These are phyloP conservation scores for Lindgomyces ingoldianus DNA, from an alignment of 495 filamentous ascomycete genomes.

Conservation along the genomic window DNA sequence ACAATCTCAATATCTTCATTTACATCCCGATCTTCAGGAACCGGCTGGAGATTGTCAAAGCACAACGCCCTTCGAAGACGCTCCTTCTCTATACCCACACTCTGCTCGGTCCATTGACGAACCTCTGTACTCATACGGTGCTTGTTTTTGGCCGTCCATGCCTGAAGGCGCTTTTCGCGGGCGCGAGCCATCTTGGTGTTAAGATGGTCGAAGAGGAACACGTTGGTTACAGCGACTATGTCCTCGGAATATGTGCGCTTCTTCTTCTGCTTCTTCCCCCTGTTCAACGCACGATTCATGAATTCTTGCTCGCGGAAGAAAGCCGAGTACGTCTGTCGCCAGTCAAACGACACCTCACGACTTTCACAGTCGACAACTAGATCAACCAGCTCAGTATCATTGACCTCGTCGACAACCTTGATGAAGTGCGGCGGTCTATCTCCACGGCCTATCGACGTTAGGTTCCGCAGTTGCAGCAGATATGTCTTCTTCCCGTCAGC, in stretches of 20 bases:
- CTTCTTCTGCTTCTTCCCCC: neutral
- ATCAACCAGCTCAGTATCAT: constrained; percentile 22
- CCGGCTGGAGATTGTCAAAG: neutral
- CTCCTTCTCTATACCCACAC: neutral
- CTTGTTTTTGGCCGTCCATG: constrained; percentile 21
- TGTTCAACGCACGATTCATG: neutral
- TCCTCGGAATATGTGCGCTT: neutral
- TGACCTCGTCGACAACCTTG: constrained; percentile 14
- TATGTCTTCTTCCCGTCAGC: constrained; percentile 1
- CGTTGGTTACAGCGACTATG: neutral
- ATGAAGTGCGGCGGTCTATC: constrained; percentile 22
- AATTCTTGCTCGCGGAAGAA: constrained; percentile 29
- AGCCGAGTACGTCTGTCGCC: constrained; percentile 12
- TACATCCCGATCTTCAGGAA: neutral
- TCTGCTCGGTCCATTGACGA: constrained; percentile 2
- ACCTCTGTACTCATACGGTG: constrained; percentile 7
- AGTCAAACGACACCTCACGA: constrained; percentile 22
- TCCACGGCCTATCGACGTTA: constrained; percentile 15
- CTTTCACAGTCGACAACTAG: constrained; percentile 14
- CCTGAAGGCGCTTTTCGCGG: constrained; percentile 11
- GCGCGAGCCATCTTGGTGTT: neutral
- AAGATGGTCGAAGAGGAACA: neutral
- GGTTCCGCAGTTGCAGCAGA: neutral
- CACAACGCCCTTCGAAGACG: neutral
- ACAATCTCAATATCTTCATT: constrained; percentile 7